Base-by-base conservation (phyloP, 2,329 filamentous ascomycete genomes). In the Penicillium digitatum region DNA sequence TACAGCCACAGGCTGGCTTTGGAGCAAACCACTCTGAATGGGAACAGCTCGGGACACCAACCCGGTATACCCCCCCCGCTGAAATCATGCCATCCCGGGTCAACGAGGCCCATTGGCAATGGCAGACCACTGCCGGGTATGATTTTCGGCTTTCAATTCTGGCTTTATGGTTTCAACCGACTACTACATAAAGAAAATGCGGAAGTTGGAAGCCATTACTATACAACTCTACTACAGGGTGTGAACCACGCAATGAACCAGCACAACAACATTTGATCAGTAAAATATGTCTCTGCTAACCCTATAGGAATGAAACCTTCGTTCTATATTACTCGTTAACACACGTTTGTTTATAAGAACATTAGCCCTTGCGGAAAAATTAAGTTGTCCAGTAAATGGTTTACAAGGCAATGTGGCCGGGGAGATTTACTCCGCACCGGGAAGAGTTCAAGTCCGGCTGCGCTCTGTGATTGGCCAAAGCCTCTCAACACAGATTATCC, bases 381-480 rank as follows among this genome's bases (percentile, higher is more conserved):
- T 16, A 11, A 24, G 5, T 26, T 46, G 31, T 34, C 34, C 37
- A 40, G 29, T 20, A 12, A 24, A 27, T 16, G 38, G 31, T 18
- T 18, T 26, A n/a, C 3, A 34, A 26, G 27, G n/a, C 9, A 16
- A 42, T 45, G 1, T 18, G 38, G 45, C 49, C 60, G 62, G 20
- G 51, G 10, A 60, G 31, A 56, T 34, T 29, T 60, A 59, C 26
- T 60, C 62, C 60, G 56, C 4, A 0, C 0, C 11, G 18, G 62
- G 65, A 55, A 61, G 47, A 66, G 39, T 10, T 54, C 22, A 64
- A 65, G 60, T 39, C 59, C 62, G 43, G 20, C 7, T 7, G 20
- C 31, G 42, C 24, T 39, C 34, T 37, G 18, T 57, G 32, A 62
- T 62, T 60, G 61, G 54, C n/a, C 26, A 20, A 52, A 43, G 40